Percentiles rank a stretch among this genome's conserved stretches.
These are phyloP conservation scores for Melianthus villosus DNA, from an alignment of 441 rosid genomes.

Conservation along the genomic window DNA sequence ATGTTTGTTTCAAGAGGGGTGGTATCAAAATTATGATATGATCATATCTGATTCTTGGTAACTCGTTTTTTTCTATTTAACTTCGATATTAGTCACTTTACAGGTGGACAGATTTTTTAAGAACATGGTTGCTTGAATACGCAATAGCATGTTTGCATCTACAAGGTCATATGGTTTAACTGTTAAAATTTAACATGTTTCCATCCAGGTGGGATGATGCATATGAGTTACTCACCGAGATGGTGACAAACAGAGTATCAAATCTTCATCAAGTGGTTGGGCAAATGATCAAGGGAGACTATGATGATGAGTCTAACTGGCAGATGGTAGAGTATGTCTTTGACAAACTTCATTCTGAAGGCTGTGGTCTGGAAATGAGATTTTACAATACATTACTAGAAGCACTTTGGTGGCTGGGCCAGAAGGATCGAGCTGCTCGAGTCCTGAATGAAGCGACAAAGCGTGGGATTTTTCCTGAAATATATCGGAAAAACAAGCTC, in stretches of 20 bases:
- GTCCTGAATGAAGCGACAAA: conserved; percentile 69
- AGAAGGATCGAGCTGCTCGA: conserved; percentile 71
- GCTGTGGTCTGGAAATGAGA: conserved; percentile 71
- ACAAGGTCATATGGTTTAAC: too few relatives aligned
- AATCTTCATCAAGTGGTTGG: conserved; percentile 81
- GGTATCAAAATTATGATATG: too few relatives aligned
- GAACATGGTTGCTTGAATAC: too few relatives aligned
- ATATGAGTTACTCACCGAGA: conserved; percentile 59
- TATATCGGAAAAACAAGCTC: conserved; percentile 67
- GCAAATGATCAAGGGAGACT: conserved; percentile 85
- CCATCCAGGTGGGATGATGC: conserved; percentile 62
- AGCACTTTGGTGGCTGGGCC: conserved; percentile 94
- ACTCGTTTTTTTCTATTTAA: too few relatives aligned
- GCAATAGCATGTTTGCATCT: too few relatives aligned
- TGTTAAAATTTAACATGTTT: neutral
- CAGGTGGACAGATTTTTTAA: neutral
- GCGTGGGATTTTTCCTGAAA: conserved; percentile 77
- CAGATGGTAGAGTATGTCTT: conserved; percentile 82
- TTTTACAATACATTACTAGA: conserved; percentile 81
- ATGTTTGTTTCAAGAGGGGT: too few relatives aligned
- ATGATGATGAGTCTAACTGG: conserved; percentile 73
- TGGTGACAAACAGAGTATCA: conserved; percentile 53
- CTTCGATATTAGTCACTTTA: neutral
- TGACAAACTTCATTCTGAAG: conserved; percentile 80
- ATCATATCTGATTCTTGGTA: too few relatives aligned